phyloP scores from a whole-genome alignment of 2,329 filamentous ascomycete genomes.

The Paraconiothyrium sp. region DNA sequence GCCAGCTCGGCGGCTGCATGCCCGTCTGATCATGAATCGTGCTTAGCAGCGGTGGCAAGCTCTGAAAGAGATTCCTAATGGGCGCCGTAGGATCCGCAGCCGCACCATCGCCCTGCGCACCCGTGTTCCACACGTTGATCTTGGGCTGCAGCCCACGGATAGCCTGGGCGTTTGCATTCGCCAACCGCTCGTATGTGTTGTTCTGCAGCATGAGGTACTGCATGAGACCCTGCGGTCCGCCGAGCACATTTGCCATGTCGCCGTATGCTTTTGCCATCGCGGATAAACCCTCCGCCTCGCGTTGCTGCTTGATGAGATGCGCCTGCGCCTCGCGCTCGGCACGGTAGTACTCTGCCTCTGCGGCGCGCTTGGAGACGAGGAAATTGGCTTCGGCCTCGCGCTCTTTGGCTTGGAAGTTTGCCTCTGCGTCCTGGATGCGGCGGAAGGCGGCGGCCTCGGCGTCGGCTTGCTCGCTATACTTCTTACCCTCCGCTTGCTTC shows the following conservation, averaged over 20 bases:
- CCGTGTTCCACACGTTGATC: constrained; percentile 91
- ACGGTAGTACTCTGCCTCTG: constrained; percentile 52
- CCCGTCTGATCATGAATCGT: constrained; percentile 92
- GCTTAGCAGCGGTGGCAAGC: constrained; percentile 80
- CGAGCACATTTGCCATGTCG: constrained; percentile 75
- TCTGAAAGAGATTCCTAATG: constrained; percentile 85
- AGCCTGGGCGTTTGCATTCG: constrained; percentile 78
- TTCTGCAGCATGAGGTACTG: constrained; percentile 90
- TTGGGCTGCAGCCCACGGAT: constrained; percentile 83
- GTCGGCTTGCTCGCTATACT: constrained; percentile 69
- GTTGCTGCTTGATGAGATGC: constrained; percentile 67
- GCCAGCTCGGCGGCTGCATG: constrained; percentile 80
- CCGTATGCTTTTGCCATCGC: constrained; percentile 85
- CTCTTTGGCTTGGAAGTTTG: constrained; percentile 53
- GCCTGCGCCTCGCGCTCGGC: constrained; percentile 67
- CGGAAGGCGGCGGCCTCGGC: constrained; percentile 64
- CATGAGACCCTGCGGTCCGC: constrained; percentile 79
- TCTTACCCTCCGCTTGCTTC: constrained; percentile 59
- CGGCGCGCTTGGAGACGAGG: constrained; percentile 57
- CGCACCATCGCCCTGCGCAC: constrained; percentile 57
- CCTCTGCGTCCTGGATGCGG: constrained; percentile 52
- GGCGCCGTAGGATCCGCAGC: constrained; percentile 66
- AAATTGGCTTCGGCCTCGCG: constrained; percentile 59
- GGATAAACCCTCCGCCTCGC: constrained; percentile 78
- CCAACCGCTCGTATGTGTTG: constrained; percentile 79